Base-by-base conservation (phyloP, 208 protist genomes). In the Zelonia costaricensis region DNA sequence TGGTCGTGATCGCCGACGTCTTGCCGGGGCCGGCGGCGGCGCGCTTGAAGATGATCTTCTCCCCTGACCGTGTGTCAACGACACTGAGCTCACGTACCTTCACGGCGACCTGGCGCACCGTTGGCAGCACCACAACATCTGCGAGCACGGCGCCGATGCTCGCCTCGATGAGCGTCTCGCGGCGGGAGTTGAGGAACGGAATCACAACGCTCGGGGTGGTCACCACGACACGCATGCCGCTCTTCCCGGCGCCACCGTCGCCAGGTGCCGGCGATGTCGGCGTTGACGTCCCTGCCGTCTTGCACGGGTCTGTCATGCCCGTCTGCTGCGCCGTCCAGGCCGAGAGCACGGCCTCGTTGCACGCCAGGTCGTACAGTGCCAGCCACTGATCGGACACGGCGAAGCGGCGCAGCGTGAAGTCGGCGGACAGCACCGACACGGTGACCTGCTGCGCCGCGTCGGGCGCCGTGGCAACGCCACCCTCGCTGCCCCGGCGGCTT, bases 301-400 rank as follows among this genome's bases (percentile, higher is more conserved):
- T 8, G 33, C 0, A 15, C 23, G n/a, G 4, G 23, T n/a, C 13
- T 31, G 33, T 23, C 44, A 63, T 61, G 16, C 51, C 66, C 13
- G 60, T 71, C 56, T 69, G 61, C 13, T 52, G 35, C 2, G 76
- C 72, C 15, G 62, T 52, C 53, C 78, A 75, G 18, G 81, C 90
- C 6, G 57, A 47, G 43, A 77, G 25, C 12, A 93, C 75, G 3
- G 68, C 63, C 65, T 92, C 85, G 67, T 93, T 91, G 65, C 76
- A 88, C 42, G 90, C 57, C 52, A 81, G 78, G 55, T 96, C 88
- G 69, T 88, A 85, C 31, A 94, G 54, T 31, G 66, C 73, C 42
- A 93, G 74, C 91, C 91, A 96, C 72, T 93, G 87, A 52, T 88
- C 81, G 7, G 87, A 92, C 18, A 96, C 59, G 39, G 87, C 81